Evolutionary conservation across 257 asterid species (phyloP), one percentile per base, ranked within the genome.

Genomic region (Capsicum baccatum): DNA sequence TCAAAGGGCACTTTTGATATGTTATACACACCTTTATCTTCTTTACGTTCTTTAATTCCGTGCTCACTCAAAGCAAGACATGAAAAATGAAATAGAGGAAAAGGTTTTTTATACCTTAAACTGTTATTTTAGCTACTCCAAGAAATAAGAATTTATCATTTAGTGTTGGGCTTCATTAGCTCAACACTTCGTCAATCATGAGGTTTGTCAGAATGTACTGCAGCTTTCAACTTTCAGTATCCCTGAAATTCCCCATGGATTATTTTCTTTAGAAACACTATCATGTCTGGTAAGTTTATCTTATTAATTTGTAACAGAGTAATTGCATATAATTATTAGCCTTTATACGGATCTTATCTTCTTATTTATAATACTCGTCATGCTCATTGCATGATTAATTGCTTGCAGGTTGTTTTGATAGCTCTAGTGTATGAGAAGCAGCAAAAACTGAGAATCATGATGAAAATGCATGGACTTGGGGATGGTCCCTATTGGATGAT

Each of bases 381-480:
- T 57, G 39, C 83, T 89, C 57, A 67, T 87, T 19, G 33, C 11
- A 79, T 84, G 15, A 56, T 85, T 59, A 60, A n/a, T 83, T 80
- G 79, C 78, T 33, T 79, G 90, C 93, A 96, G 99, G 97, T 96
- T 70, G 91, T 94, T 69, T 81, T 96, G 86, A 85, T 89, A 86
- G 84, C 97, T 83, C 81, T 94, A 89, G 98, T 96, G 84, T 94
- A 96, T 79, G 99, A 96, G 93, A 96, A 94, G 88, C 90, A 96
- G 84, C 89, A 92, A 86, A 92, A 86, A 85, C 90, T 96, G 82
- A 92, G 98, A 92, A 95, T 97, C 83, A 97, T 97, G 98, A 97
- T 97, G 99, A 97, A 97, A 92, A 97, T 97, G 99, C 98, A 97
- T 84, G 99, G 99, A 14, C 96, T 97, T 79, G 97, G 96, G 33